A percentile compares a stretch with the other conserved stretches of the same genome.
phyloP scores from a whole-genome alignment of 202 grass and related monocot genomes.

The Thinopyrum obtusiflorum region DNA sequence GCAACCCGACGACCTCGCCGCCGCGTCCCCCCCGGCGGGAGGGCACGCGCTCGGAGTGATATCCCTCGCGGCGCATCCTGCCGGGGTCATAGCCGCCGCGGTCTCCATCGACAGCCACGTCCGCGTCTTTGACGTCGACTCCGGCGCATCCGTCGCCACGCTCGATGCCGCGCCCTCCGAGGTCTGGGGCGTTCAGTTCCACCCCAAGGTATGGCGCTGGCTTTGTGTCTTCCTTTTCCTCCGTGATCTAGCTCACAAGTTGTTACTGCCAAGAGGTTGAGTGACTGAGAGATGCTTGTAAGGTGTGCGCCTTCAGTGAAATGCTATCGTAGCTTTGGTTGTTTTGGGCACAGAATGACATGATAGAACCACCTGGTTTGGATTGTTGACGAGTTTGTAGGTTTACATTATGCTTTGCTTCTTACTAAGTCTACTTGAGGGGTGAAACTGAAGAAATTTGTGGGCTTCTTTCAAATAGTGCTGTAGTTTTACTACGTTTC shows the following conservation, averaged over 20 bases:
- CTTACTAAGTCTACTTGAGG: neutral
- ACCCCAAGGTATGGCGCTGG: constrained; percentile 63
- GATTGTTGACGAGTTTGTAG: neutral
- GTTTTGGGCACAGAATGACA: neutral
- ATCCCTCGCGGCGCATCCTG: constrained; percentile 63
- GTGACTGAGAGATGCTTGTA: neutral
- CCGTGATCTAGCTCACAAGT: neutral
- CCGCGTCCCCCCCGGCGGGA: constrained; percentile 27
- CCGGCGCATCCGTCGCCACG: constrained; percentile 61
- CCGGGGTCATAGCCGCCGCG: constrained; percentile 65
- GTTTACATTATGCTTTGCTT: neutral
- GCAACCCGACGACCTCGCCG: constrained; percentile 71
- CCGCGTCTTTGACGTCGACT: constrained; percentile 79
- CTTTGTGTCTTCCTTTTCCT: neutral
- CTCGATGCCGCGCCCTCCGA: constrained; percentile 84
- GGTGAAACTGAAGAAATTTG: neutral
- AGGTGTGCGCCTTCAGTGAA: neutral
- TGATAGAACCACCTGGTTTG: neutral
- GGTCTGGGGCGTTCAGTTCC: constrained; percentile 83
- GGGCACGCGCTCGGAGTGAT: constrained; percentile 79
- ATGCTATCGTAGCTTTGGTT: neutral
- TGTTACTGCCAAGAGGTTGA: neutral
- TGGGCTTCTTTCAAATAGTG: neutral
- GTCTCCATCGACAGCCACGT: constrained; percentile 77
- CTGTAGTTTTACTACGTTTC: neutral